Percentiles rank a stretch among this genome's conserved stretches.
Conservation (phyloP, 2,329 filamentous ascomycete species). For the Trichoderma simmonsii region DNA sequence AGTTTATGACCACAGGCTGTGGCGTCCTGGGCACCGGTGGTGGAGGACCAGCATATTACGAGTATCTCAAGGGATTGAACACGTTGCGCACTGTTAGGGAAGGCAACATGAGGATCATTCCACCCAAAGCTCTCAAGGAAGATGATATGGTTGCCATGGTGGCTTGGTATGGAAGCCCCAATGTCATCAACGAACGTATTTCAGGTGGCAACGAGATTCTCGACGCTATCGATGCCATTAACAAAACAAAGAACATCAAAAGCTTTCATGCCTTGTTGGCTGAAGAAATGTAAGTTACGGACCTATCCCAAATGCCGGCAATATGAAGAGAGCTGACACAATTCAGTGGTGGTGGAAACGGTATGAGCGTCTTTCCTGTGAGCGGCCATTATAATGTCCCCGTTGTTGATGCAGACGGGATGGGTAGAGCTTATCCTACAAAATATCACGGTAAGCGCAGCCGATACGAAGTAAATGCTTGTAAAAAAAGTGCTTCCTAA, state of each 20-base stretch:
- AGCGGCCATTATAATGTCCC: conserved; percentile 37
- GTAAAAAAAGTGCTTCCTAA: rapidly evolving
- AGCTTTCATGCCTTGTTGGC: conserved; percentile 34
- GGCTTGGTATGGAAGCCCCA: conserved; percentile 45
- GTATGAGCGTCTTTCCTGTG: conserved; percentile 34
- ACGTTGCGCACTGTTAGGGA: conserved; percentile 32
- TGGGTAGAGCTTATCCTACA: conserved; percentile 40
- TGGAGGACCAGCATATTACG: conserved; percentile 38
- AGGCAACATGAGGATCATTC: conserved; percentile 40
- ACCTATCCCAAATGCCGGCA: too few species aligned
- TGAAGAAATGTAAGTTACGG: conserved; percentile 37
- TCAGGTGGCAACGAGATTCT: conserved; percentile 37
- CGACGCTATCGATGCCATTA: conserved; percentile 33
- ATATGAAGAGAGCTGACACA: conserved; percentile 1
- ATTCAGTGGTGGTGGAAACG: conserved; percentile 38
- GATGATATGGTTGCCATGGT: conserved; percentile 40
- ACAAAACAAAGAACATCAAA: conserved; percentile 31
- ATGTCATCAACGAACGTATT: conserved; percentile 39
- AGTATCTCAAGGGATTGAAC: conserved; percentile 44
- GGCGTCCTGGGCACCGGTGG: conserved; percentile 38
- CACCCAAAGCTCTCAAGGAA: conserved; percentile 36
- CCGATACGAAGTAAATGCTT: too few species aligned
- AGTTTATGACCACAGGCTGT: conserved; percentile 36
- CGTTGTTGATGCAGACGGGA: conserved; percentile 37
- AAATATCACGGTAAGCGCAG: conserved; percentile 32